Evolutionary conservation across 2,329 filamentous ascomycete species (phyloP), one percentile per base, ranked within the genome.

Genomic region (Fusarium lateritium): DNA sequence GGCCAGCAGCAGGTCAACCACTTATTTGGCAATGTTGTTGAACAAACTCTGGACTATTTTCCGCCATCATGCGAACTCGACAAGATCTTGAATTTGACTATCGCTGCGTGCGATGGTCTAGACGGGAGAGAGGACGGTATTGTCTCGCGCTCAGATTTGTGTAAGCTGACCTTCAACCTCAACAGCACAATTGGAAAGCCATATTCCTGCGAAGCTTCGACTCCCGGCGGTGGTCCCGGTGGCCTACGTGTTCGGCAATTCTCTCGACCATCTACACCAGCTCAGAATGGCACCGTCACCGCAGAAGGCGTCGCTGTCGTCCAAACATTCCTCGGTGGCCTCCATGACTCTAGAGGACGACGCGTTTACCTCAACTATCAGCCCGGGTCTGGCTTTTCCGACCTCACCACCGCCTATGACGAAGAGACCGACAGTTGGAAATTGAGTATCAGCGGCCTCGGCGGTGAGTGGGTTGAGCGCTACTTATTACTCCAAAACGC

Each of bases 21-120:
- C 83, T 6, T 76, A 49, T 65, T 73, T 79, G 3, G 75, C 73
- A 26, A 73, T 11, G 21, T 76, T 1, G 76, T 83, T 2, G 81
- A 84, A 68, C 57, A 81, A 21, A 81, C 77, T 1, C 54, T 79
- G 22, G 78, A 77, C 54, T 83, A 84, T 21, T 68, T 56, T 26
- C 67, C 67, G 17, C 51, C 65, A 66, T 80, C 83, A 1, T 82
- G 81, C 43, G 84, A 85, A 50, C 70, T 88, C 15, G 77, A 80
- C 7, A 83, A 82, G 70, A 87, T 88, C 45, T 80, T 85, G 21
- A 88, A 87, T 70, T 79, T 80, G 62, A 68, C 80, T 55, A 69
- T 79, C 28, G 10, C 28, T 31, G 28, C 28, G 10, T 31, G 28
- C 28, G 28, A 31, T 31, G 28, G 5, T 31, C 28, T 31, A 3